Conservation (phyloP, 129 eudicot species). For the Smallanthus sonchifolius region DNA sequence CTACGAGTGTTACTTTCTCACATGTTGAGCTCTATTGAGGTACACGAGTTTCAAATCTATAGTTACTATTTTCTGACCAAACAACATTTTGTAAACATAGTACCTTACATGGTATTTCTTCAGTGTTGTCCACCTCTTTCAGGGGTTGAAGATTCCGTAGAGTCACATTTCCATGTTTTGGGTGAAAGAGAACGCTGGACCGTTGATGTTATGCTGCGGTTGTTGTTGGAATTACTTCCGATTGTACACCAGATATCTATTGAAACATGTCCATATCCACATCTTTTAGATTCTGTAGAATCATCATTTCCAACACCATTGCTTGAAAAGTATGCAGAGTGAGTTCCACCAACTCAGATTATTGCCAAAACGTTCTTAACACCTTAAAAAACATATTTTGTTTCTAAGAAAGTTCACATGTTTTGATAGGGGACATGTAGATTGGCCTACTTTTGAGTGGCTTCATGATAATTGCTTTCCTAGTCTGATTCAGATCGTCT, state of each 20-base stretch:
- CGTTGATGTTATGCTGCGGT: slow-evolving; percentile 73
- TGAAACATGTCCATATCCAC: slow-evolving; percentile 80
- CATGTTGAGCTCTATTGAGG: slow-evolving; percentile 81
- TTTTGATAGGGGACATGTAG: slow-evolving; percentile 67
- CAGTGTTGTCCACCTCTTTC: slow-evolving; percentile 97
- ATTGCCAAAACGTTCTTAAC: neutral
- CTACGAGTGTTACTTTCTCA: slow-evolving; percentile 67
- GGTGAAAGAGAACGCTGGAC: slow-evolving; percentile 99
- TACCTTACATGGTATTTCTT: slow-evolving; percentile 33
- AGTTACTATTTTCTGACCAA: neutral
- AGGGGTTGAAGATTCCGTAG: slow-evolving; percentile 89
- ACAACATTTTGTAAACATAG: slow-evolving; percentile 7
- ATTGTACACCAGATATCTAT: slow-evolving; percentile 65
- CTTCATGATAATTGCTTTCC: slow-evolving; percentile 90
- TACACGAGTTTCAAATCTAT: slow-evolving; percentile 20
- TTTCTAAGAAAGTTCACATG: slow-evolving; percentile 13
- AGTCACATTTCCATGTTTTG: slow-evolving; percentile 78
- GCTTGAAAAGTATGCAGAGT: slow-evolving; percentile 80
- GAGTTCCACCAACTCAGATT: slow-evolving; percentile 17
- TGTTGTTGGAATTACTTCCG: slow-evolving; percentile 69
- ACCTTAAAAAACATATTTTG: neutral
- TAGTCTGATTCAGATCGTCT: slow-evolving; percentile 63
- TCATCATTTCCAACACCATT: slow-evolving; percentile 49
- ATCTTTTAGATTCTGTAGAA: slow-evolving; percentile 55
- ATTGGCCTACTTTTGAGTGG: slow-evolving; percentile 95